Evolutionary conservation across 768 basidiomycete genomes (phyloP).

Genomic region (Phaeotremella skinneri): DNA sequence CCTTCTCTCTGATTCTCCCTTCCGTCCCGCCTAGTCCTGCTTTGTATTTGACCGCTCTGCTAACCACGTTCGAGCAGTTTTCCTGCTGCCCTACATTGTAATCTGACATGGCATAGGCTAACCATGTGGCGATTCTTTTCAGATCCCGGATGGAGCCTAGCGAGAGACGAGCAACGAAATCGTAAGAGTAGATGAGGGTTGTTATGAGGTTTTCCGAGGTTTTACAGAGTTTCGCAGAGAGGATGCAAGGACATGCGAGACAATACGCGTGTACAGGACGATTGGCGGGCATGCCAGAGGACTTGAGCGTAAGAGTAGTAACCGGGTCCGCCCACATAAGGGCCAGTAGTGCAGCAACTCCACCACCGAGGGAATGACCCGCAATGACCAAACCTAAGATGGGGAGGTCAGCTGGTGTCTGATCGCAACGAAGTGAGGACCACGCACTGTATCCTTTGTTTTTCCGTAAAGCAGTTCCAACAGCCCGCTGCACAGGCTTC

Average conservation of each 20-base stretch:
- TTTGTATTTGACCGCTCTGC: conserved; percentile 21
- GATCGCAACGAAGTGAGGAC: not conserved
- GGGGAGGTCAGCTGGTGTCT: not conserved
- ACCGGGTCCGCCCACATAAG: conserved; percentile 73
- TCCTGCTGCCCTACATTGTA: conserved; percentile 13
- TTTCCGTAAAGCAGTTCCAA: conserved; percentile 64
- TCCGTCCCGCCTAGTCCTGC: conserved; percentile 16
- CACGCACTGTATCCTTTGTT: conserved; percentile 69
- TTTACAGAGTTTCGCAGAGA: conserved; percentile 62
- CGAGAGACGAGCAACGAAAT: conserved; percentile 73
- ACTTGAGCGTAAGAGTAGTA: conserved; percentile 64
- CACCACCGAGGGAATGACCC: conserved; percentile 81
- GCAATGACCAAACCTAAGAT: conserved; percentile 66
- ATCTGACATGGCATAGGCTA: conserved; percentile 67
- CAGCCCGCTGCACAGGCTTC: conserved; percentile 73
- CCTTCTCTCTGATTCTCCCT: conserved; percentile 20
- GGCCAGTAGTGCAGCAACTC: conserved; percentile 61
- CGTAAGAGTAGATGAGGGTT: conserved; percentile 78
- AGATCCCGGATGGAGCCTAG: conserved; percentile 75
- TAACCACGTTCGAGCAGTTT: conserved; percentile 27
- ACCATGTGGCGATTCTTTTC: conserved; percentile 69
- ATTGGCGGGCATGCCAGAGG: conserved; percentile 66
- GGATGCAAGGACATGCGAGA: conserved; percentile 58
- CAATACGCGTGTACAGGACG: conserved; percentile 1
- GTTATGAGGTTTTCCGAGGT: conserved; percentile 65